Evolutionary conservation across 768 basidiomycete species (phyloP).

Genomic region (Phylloporus arenicola): DNA sequence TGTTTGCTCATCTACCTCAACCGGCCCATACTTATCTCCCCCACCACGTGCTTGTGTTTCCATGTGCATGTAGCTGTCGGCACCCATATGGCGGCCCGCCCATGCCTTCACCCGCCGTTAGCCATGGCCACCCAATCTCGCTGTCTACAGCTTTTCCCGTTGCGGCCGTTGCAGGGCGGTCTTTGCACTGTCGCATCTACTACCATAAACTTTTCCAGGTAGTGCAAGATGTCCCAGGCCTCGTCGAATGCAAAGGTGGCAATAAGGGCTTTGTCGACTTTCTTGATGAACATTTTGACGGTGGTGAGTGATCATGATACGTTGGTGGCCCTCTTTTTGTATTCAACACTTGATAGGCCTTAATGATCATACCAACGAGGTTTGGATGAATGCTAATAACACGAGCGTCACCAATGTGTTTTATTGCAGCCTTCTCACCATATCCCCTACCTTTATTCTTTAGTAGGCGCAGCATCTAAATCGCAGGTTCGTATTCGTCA

Average conservation of each 20-base stretch:
- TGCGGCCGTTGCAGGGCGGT: too few relatives aligned
- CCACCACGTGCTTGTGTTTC: too few relatives aligned
- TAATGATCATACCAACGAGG: slow-evolving; percentile 82
- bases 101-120: too few relatives aligned
- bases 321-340: too few relatives aligned
- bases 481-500: slow-evolving; percentile 66
- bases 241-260: slow-evolving; percentile 58
- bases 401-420: slow-evolving; percentile 3
- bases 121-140: too few relatives aligned
- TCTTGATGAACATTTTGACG: slow-evolving; percentile 53
- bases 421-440: slow-evolving; percentile 68
- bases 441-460: slow-evolving; percentile 75
- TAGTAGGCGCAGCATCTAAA: slow-evolving; percentile 66
- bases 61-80: too few relatives aligned
- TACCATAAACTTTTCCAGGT: too few relatives aligned
- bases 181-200: too few relatives aligned
- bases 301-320: slow-evolving; percentile 29
- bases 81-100: too few relatives aligned
- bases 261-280: slow-evolving; percentile 59
- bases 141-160: too few relatives aligned
- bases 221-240: slow-evolving; percentile 59
- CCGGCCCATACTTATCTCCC: too few relatives aligned
- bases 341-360: slow-evolving; percentile 43
- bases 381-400: neutral
- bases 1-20: too few relatives aligned